Conservation (phyloP, 768 basidiomycete genomes). For the Tylopilus felleus region DNA sequence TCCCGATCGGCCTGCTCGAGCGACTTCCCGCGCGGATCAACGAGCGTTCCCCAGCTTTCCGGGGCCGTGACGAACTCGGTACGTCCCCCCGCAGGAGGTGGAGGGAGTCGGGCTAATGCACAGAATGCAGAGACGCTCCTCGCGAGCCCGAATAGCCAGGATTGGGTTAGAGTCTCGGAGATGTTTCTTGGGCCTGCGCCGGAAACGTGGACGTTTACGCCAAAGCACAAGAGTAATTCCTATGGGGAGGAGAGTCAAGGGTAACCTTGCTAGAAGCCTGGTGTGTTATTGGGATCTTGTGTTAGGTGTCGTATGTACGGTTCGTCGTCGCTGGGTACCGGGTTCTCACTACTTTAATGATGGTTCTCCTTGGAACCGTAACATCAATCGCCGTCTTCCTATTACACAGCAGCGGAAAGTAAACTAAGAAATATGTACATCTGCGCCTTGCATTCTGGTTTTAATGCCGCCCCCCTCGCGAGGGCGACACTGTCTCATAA, state of each 20-base stretch:
- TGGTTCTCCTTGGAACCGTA: no score
- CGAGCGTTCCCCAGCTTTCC: conserved; percentile 85
- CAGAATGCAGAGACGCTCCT: conserved; percentile 70
- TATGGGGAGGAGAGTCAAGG: conserved; percentile 64
- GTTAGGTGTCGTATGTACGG: no score
- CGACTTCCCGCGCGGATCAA: conserved; percentile 77
- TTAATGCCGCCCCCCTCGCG: no score
- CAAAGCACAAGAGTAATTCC: conserved; percentile 94
- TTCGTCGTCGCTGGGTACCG: no score
- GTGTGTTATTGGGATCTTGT: neutral
- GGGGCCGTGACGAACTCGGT: conserved; percentile 88
- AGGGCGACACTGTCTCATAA: no score
- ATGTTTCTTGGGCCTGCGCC: conserved; percentile 92
- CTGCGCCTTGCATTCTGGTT: no score
- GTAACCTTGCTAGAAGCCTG: conserved; percentile 22
- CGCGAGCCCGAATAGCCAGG: conserved; percentile 70
- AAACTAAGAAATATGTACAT: no score
- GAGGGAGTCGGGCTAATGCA: neutral
- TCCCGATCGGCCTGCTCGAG: conserved; percentile 92
- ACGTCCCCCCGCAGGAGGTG: conserved; percentile 19
- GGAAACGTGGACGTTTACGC: conserved; percentile 79
- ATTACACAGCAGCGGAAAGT: no score
- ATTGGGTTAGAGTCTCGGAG: conserved; percentile 93
- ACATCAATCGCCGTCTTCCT: no score
- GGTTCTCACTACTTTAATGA: no score